phyloP scores from a whole-genome alignment of 331 rosid species.

The Pyracantha coccinea region DNA sequence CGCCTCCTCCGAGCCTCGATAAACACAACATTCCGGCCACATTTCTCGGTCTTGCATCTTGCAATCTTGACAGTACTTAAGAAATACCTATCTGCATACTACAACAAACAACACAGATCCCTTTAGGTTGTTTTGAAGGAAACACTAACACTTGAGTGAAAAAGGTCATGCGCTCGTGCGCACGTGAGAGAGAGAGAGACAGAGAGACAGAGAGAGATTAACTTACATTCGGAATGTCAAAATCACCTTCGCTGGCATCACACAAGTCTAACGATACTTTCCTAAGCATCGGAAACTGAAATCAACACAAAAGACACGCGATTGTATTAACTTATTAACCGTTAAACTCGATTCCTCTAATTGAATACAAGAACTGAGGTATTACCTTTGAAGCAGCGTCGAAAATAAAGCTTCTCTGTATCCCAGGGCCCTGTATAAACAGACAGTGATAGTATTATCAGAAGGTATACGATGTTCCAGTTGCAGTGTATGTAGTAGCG shows the following conservation, averaged over 20 bases:
- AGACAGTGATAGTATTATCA: neutral
- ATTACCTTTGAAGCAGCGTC: conserved; percentile 55
- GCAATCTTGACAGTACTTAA: conserved; percentile 56
- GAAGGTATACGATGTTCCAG: too few relatives aligned
- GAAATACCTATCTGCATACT: conserved; percentile 35
- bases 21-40: conserved; percentile 22
- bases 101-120: conserved; percentile 5
- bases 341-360: conserved; percentile 6
- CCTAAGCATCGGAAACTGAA: conserved; percentile 67
- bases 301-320: conserved; percentile 15
- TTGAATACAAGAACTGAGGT: neutral
- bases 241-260: conserved; percentile 68
- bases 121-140: neutral
- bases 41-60: conserved; percentile 42
- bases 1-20: conserved; percentile 20
- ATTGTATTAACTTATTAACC: neutral
- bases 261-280: conserved; percentile 64
- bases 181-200: neutral
- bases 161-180: neutral
- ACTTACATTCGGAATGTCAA: conserved; percentile 69
- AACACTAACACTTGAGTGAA: neutral
- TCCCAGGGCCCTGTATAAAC: conserved; percentile 55
- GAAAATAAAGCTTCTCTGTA: conserved; percentile 45
- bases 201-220: neutral
- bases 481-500: too few relatives aligned